Evolutionary conservation across 768 basidiomycete species (phyloP), one percentile per base, ranked within the genome.

Genomic region (Suillus clintonianus): DNA sequence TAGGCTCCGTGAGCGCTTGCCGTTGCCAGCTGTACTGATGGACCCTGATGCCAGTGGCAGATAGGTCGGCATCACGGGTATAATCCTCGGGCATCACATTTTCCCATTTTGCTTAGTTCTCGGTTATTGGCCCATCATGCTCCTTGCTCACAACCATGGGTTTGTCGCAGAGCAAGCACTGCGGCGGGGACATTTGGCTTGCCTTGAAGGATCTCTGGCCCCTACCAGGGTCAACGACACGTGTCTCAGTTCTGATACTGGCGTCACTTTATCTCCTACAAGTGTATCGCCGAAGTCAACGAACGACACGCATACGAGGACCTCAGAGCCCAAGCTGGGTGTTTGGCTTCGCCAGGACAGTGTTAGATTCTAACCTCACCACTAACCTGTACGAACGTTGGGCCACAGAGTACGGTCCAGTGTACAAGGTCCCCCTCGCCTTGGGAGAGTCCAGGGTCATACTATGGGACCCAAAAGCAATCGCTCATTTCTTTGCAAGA

Each of bases 401-500:
- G 85, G 74, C 74, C 2, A 65, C 63, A 4, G 65, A 80, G 53
- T 83, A 83, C 54, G 85, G 85, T 2, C 64, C 79, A 1, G 81
- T 80, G 0, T 86, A 70, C 68, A 59, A 68, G 14, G 65, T 84
- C 10, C 80, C 82, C 2, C 70, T 68, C 13, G 66, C 69, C 1
- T 62, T 83, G 8, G 81, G 81, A 1, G 68, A 75, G 1, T 69
- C 64, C 13, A 66, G 68, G 9, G 62, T 83, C 27, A 65, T 82
- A 2, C 67, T 84, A 14, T 73, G 75, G 59, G 83, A 84, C 62
- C 79, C 80, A 1, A 83, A 81, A 69, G 83, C 85, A 1, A 73
- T 81, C 41, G 72, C 78, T 1, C 82, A 86, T 67, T 82, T 85
- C 60, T 83, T 80, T 66, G 72, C 81, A 1, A 78, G 71, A 62